Conservation (phyloP, 495 filamentous ascomycete species). For the Xylaria grammica region DNA sequence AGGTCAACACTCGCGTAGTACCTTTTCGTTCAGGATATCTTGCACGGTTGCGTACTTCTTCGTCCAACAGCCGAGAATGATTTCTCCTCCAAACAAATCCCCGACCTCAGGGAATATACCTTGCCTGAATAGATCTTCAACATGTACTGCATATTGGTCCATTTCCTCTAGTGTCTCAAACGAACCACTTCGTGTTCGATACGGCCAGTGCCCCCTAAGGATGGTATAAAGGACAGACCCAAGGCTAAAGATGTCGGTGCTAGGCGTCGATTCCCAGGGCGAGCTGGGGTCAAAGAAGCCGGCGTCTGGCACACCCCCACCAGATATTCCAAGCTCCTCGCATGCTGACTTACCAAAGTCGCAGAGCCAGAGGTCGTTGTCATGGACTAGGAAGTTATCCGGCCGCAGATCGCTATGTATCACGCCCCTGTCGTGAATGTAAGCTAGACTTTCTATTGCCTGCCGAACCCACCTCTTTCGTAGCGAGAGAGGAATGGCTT, state of each 20-base stretch:
- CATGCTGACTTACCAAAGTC: slow-evolving; percentile 15
- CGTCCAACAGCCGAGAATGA: slow-evolving; percentile 16
- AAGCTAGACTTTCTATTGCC: slow-evolving; percentile 12
- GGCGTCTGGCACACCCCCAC: slow-evolving; percentile 9
- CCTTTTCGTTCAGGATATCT: slow-evolving; percentile 5
- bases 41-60: slow-evolving; percentile 10
- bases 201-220: slow-evolving; percentile 18
- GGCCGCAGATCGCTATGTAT: slow-evolving; percentile 17
- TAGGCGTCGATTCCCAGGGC: slow-evolving; percentile 15
- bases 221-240: slow-evolving; percentile 22
- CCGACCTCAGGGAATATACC: slow-evolving; percentile 11
- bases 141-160: slow-evolving; percentile 14
- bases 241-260: slow-evolving; percentile 19
- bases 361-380: slow-evolving; percentile 14
- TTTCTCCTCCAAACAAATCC: slow-evolving; percentile 17
- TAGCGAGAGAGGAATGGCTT: slow-evolving; percentile 13
- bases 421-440: slow-evolving; percentile 12
- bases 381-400: slow-evolving; percentile 20
- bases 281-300: slow-evolving; percentile 18
- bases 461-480: slow-evolving; percentile 15
- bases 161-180: slow-evolving; percentile 19
- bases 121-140: slow-evolving; percentile 12
- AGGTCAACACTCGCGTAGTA: neutral
- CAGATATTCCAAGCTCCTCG: slow-evolving; percentile 5
- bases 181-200: slow-evolving; percentile 9